These are phyloP conservation scores for Schrenkiella parvula DNA, from an alignment of 345 rosid genomes.

Conservation along the genomic window DNA sequence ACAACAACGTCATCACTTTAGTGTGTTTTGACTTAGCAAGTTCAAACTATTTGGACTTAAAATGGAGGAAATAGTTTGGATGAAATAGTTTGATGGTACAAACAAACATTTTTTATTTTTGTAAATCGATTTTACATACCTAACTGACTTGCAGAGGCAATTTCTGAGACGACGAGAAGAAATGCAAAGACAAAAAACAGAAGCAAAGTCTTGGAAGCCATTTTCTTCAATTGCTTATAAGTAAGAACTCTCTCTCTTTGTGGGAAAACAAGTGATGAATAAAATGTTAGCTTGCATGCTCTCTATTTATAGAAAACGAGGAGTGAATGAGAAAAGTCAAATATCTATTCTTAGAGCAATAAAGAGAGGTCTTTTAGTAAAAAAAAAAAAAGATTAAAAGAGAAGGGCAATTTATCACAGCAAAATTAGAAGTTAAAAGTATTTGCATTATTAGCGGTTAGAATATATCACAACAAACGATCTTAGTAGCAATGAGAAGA, in stretches of 20 bases:
- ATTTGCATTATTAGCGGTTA: not conserved
- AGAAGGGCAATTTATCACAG: too few species aligned
- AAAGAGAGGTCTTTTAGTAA: too few species aligned
- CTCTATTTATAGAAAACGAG: not conserved
- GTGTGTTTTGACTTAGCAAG: too few species aligned
- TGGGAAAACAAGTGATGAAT: not conserved
- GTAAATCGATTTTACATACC: not conserved
- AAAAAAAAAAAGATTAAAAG: too few species aligned
- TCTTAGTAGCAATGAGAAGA: too few species aligned
- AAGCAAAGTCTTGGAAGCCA: too few species aligned
- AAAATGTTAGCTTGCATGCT: not conserved
- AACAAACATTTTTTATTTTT: too few species aligned
- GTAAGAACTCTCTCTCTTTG: not conserved
- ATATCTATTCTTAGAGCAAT: too few species aligned
- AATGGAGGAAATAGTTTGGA: not conserved
- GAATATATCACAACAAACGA: too few species aligned
- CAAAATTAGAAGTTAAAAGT: not conserved
- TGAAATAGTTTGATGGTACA: not conserved
- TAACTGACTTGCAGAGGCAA: not conserved
- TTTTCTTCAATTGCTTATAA: too few species aligned
- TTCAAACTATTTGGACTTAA: too few species aligned
- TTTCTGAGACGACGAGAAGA: slow-evolving; percentile 11
- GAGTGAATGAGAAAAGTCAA: not conserved
- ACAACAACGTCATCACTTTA: too few species aligned
- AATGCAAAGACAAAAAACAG: not conserved